These are phyloP conservation scores for Pleurotus djamor DNA, from an alignment of 768 basidiomycete species.

Conservation along the genomic window DNA sequence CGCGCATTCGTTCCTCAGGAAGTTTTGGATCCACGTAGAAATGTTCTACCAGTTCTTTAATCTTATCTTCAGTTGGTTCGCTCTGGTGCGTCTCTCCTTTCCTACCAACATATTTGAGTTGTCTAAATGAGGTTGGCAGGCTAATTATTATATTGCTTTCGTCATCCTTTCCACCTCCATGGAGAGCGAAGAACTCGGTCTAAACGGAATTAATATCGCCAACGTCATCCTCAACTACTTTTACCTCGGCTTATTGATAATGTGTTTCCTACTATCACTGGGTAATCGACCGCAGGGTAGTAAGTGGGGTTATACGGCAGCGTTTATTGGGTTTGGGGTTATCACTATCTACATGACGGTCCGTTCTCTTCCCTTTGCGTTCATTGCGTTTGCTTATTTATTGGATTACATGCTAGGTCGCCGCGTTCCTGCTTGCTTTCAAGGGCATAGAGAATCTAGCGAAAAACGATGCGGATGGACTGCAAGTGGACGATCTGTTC, in stretches of 20 bases:
- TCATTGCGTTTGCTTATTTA: neutral
- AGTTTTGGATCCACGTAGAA: conserved; percentile 95
- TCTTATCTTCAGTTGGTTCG: conserved; percentile 91
- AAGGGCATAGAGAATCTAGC: conserved; percentile 71
- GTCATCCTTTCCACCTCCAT: conserved; percentile 72
- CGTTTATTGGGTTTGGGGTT: conserved; percentile 84
- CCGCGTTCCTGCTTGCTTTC: conserved; percentile 81
- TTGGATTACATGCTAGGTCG: conserved; percentile 38
- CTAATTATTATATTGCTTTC: conserved; percentile 92
- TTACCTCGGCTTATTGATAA: conserved; percentile 84
- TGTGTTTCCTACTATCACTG: conserved; percentile 84
- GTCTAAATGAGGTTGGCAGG: conserved; percentile 34
- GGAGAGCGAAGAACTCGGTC: conserved; percentile 57
- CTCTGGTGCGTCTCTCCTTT: conserved; percentile 49
- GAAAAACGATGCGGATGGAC: conserved; percentile 35
- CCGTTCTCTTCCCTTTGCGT: conserved; percentile 15
- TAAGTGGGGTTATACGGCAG: conserved; percentile 82
- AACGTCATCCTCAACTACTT: conserved; percentile 83
- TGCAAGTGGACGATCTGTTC: conserved; percentile 63
- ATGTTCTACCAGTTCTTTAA: conserved; percentile 90
- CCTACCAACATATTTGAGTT: neutral
- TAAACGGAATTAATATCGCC: conserved; percentile 64
- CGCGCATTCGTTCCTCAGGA: conserved; percentile 76
- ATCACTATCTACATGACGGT: conserved; percentile 98
- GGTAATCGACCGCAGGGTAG: conserved; percentile 93